Evolutionary conservation across 148 eudicot species (phyloP).

Genomic region (Rheum nobile): DNA sequence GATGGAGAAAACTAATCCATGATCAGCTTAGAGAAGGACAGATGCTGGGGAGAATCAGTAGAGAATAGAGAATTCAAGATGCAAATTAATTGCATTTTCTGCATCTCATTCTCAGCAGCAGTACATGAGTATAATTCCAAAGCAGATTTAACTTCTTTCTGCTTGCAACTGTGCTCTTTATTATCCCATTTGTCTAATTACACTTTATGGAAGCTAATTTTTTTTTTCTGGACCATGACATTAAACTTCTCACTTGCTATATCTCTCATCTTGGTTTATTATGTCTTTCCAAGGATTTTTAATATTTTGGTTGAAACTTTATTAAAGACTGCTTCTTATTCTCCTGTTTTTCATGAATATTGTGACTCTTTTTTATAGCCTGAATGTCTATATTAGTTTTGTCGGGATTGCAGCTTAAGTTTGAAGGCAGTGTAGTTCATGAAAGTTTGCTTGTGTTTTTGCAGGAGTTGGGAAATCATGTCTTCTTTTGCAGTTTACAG

Average conservation of each 20-base stretch:
- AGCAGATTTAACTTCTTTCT: too few species aligned
- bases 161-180: background rate
- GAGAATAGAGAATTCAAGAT: background rate
- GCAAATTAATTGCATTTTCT: background rate
- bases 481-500: slow-evolving; percentile 65
- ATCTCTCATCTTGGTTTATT: background rate
- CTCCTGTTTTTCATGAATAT: background rate
- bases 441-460: slow-evolving; percentile 2
- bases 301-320: background rate
- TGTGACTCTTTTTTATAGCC: background rate
- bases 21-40: background rate
- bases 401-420: background rate
- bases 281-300: background rate
- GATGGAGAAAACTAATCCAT: background rate
- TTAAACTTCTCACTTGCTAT: background rate
- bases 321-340: background rate
- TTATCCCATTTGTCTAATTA: too few species aligned
- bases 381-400: background rate
- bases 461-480: slow-evolving; percentile 68
- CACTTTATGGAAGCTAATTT: background rate
- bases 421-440: background rate
- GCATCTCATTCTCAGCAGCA: background rate
- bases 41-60: background rate
- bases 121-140: background rate
- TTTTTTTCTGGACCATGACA: background rate